Conservation (phyloP, 257 asterid genomes). For the Coffea canephora region DNA sequence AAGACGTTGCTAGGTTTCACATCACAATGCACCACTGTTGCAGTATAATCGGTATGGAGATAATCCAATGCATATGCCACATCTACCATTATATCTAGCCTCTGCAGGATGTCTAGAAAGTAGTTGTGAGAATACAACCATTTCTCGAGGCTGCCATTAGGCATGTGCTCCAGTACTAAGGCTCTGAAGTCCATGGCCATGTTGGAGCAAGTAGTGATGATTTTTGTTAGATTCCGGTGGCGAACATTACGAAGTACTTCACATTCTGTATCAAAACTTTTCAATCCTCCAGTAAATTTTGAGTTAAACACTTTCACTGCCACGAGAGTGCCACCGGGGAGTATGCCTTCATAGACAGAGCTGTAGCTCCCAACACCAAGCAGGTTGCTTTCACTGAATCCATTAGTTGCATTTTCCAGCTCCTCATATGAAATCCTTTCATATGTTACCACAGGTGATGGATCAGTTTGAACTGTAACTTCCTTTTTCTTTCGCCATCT, state of each 20-base stretch:
- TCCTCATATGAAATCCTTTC: conserved; percentile 15
- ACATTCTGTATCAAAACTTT: conserved; percentile 23
- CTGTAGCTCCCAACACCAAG: conserved; percentile 14
- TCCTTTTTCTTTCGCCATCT: neutral
- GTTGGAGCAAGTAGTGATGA: conserved; percentile 17
- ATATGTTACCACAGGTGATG: neutral
- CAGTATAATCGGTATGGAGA: conserved; percentile 13
- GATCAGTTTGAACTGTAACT: neutral
- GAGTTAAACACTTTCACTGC: conserved; percentile 17
- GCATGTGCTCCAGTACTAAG: conserved; percentile 20
- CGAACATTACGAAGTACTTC: conserved; percentile 15
- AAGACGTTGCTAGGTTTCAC: conserved; percentile 24
- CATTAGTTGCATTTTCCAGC: conserved; percentile 7
- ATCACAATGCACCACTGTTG: conserved; percentile 23
- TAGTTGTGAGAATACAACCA: conserved; percentile 17
- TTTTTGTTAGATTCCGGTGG: conserved; percentile 17
- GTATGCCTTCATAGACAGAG: conserved; percentile 14
- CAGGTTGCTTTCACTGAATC: conserved; percentile 17
- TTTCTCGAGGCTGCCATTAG: conserved; percentile 22
- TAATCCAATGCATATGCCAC: conserved; percentile 21
- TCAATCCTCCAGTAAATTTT: neutral
- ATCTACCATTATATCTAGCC: conserved; percentile 22
- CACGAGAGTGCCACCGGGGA: conserved; percentile 6
- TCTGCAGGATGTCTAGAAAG: conserved; percentile 4
- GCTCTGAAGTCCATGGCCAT: neutral